Conservation (phyloP, 495 filamentous ascomycete genomes). For the Jackrogersella multiformis region DNA sequence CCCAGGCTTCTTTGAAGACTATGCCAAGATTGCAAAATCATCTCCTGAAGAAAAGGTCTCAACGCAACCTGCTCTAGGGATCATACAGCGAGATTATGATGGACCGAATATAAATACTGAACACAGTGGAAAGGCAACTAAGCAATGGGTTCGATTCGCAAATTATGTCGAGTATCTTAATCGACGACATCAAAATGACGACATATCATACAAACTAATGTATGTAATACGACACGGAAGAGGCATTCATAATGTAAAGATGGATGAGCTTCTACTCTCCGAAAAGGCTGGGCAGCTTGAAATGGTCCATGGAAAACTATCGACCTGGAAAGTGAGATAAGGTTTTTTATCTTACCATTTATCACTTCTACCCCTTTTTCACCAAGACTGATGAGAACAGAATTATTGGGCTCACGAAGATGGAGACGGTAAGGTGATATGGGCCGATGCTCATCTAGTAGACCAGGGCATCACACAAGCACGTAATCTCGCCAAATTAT, state of each 20-base stretch:
- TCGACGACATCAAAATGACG: neutral
- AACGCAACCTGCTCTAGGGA: slow-evolving; percentile 4
- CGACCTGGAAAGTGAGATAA: slow-evolving; percentile 10
- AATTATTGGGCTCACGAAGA: slow-evolving; percentile 73
- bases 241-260: slow-evolving; percentile 28
- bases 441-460: slow-evolving; percentile 77
- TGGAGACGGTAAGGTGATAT: slow-evolving; percentile 72
- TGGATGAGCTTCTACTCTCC: slow-evolving; percentile 10
- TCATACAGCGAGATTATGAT: slow-evolving; percentile 5
- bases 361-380: neutral
- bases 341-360: neutral
- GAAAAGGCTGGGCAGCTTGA: slow-evolving; percentile 16
- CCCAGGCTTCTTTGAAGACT: slow-evolving; percentile 13
- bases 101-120: neutral
- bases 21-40: neutral
- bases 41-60: neutral
- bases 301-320: neutral
- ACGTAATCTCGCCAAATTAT: slow-evolving; percentile 67
- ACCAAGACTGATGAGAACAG: slow-evolving; percentile 23
- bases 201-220: slow-evolving; percentile 24
- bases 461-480: slow-evolving; percentile 68
- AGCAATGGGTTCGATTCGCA: slow-evolving; percentile 12
- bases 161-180: slow-evolving; percentile 16
- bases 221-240: slow-evolving; percentile 25
- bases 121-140: neutral